Evolutionary conservation across 345 rosid species (phyloP), one percentile per base, ranked within the genome.

Genomic region (Triadica sebifera): DNA sequence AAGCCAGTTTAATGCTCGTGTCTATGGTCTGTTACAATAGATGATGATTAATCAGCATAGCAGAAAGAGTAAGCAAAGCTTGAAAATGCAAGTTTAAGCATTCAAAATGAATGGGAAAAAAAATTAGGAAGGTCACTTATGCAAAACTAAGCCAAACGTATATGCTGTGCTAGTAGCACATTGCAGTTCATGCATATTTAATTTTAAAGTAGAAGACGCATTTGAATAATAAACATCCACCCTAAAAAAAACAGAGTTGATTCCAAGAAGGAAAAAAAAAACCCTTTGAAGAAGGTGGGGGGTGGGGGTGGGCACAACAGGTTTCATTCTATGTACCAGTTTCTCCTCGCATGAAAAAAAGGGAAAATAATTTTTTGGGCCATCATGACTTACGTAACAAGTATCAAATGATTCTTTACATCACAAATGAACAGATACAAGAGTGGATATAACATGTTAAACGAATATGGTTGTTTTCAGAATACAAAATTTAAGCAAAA

Each of bases 1-100:
- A 89, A 71, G 97, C 95, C 84, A 95, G 87, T 82, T 89, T 95
- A 78, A 91, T 80, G 84, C 98, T 88, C 3, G 98, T 89, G 65
- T 90, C 97, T 83, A 93, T 90, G 57, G 89, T 86, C 99, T 95
- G 92, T 80, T 67, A 77, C 75, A 71, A 74, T 16, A 81, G 70
- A 79, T 67, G 66, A 75, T 65, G n/a, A 69, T 69, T 55, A 47
- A 78, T 81, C 67, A 83, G 80, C 61, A 64, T 6, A 12, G 39
- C 4, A 69, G 8, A 3, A 60, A 51, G 9, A 22, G 55, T 11
- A 45, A 65, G 15, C n/a, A 74, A 64, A 52, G 43, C 0, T 25
- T 24, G n/a, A 69, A 6, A 66, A n/a, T 57, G 29, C 13, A 52
- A n/a, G 8, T 13, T 39, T 11, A n/a, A 29, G 9, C 47, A 43